Evolutionary conservation across 176 grass and related monocot species (phyloP).

Genomic region (Oryza glaberrima): DNA sequence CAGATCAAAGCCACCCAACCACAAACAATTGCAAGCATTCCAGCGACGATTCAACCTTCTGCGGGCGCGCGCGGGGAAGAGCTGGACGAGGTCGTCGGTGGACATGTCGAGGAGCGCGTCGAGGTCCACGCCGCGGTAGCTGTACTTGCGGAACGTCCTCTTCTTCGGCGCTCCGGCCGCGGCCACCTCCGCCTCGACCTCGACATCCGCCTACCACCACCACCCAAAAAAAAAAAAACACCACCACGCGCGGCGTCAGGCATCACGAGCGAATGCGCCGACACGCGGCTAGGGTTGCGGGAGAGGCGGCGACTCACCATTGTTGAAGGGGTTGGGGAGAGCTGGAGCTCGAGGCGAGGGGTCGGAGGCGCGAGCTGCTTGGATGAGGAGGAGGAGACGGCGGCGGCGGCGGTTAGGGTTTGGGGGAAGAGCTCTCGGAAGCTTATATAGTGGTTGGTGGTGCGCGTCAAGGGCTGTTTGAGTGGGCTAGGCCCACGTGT

Average conservation of each 20-base stretch:
- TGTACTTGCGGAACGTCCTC: slow-evolving; percentile 99
- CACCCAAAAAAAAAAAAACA: neutral
- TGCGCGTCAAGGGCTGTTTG: neutral
- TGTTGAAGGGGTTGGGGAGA: neutral
- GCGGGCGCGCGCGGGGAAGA: slow-evolving; percentile 79
- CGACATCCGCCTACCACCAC: slow-evolving; percentile 60
- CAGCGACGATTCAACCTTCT: slow-evolving; percentile 53
- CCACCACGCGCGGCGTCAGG: neutral
- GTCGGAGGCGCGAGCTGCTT: slow-evolving; percentile 19
- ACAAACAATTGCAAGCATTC: neutral
- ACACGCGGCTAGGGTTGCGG: neutral
- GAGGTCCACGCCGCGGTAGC: slow-evolving; percentile 94
- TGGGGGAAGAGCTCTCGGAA: neutral
- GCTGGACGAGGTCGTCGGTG: slow-evolving; percentile 85
- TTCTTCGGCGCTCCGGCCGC: slow-evolving; percentile 74
- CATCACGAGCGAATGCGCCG: neutral
- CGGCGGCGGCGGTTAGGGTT: slow-evolving; percentile 43
- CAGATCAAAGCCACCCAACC: neutral
- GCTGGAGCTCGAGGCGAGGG: slow-evolving; percentile 8
- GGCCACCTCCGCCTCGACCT: slow-evolving; percentile 61
- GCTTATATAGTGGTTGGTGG: slow-evolving; percentile 14
- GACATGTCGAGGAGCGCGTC: slow-evolving; percentile 98
- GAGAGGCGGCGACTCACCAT: slow-evolving; percentile 40
- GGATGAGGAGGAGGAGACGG: neutral
- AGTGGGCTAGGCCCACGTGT: neutral